Evolutionary conservation across 257 asterid species (phyloP), one percentile per base, ranked within the genome.

Genomic region (Scutellaria baicalensis): DNA sequence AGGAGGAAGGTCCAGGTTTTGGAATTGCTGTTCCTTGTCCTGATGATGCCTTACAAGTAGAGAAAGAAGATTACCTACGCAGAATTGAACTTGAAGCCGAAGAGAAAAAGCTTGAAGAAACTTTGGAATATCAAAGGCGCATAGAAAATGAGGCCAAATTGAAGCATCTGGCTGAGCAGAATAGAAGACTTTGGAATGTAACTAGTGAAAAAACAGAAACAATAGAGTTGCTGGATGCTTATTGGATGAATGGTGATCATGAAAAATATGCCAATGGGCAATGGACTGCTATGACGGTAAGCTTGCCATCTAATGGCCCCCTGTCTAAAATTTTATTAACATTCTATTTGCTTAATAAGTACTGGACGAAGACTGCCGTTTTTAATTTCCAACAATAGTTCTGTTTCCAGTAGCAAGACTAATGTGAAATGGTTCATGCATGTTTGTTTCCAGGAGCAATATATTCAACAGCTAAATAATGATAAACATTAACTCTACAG

Each of bases 21-120:
- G 88, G 66, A 70, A 72, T 72, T 52, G 77, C 75, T 40, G 69
- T 68, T 70, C 81, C 77, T 84, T 63, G 73, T 48, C 65, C 54
- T 78, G 82, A 78, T 72, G 93, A 80, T 64, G 79, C 82, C 69
- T 70, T 83, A 51, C 81, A 62, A 52, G 78, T 79, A 47, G 84
- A 80, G 74, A 90, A 88, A 71, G 96, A 86, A 76, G 99, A 91
- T 74, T 76, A 80, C 75, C 85, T 82, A 70, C 95, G 78, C 48
- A 83, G 68, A 74, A 80, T 89, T 77, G 99, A 94, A 73, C 95
- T 91, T 68, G 97, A 94, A 85, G 97, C 96, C 2, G 97, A 94
- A 79, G 99, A 91, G 80, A 91, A 96, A 80, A 88, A 91, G 87
- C 97, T 94, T 74, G 97, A 91, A 85, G 99, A 91, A 86, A 89